Conservation (phyloP, 2,329 filamentous ascomycete genomes). For the Stachybotrys chartarum region DNA sequence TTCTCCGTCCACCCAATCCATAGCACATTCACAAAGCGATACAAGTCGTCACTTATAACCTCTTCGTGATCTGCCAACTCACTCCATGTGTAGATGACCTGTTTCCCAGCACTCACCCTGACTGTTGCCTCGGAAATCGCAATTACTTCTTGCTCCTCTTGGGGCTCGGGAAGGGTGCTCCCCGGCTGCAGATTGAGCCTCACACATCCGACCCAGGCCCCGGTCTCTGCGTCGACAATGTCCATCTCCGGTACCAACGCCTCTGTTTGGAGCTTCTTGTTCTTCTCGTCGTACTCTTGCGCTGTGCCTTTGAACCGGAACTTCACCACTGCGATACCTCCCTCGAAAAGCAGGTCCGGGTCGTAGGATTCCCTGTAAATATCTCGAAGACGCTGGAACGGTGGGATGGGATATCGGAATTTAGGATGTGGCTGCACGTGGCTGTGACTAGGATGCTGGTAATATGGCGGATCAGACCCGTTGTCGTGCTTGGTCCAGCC, state of each 20-base stretch:
- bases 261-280: background rate
- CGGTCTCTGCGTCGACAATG: background rate
- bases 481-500: constrained; percentile 4
- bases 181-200: constrained; percentile 4
- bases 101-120: background rate
- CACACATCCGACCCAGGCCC: constrained; percentile 1
- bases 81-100: background rate
- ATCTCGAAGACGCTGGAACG: background rate
- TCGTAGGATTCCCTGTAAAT: background rate
- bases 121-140: constrained; percentile 3
- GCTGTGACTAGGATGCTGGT: constrained; percentile 1
- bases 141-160: constrained; percentile 3
- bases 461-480: constrained; percentile 1
- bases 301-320: constrained; percentile 1
- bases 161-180: background rate
- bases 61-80: constrained; percentile 1
- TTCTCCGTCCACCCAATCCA: constrained; percentile 3
- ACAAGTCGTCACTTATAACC: background rate
- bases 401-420: constrained; percentile 4
- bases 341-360: constrained; percentile 3
- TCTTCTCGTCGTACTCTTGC: background rate
- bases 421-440: constrained; percentile 1
- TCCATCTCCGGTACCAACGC: constrained; percentile 3
- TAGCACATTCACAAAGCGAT: constrained; percentile 4
- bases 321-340: background rate